Evolutionary conservation across 2,329 filamentous ascomycete species (phyloP).

Genomic region (Fusarium graminum): DNA sequence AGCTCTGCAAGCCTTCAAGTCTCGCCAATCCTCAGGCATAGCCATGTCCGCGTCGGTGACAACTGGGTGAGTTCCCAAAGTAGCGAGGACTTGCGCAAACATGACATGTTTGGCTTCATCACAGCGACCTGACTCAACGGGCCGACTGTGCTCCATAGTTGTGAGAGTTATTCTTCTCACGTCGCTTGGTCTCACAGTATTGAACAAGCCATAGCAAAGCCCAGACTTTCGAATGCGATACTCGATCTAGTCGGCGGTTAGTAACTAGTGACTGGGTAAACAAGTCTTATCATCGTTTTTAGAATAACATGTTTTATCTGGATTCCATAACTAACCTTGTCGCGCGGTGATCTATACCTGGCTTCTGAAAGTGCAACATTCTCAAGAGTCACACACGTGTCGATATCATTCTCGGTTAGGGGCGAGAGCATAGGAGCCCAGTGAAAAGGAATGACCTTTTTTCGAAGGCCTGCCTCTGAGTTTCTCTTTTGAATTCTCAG

Average conservation of each 20-base stretch:
- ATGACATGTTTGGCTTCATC: slow-evolving; percentile 65
- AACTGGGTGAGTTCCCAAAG: slow-evolving; percentile 71
- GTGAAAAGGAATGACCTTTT: slow-evolving; percentile 66
- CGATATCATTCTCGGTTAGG: slow-evolving; percentile 74
- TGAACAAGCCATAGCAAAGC: slow-evolving; percentile 84
- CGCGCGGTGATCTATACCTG: slow-evolving; percentile 63
- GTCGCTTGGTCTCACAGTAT: slow-evolving; percentile 67
- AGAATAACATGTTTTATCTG: neutral
- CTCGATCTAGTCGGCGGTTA: slow-evolving; percentile 47
- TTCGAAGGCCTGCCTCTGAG: slow-evolving; percentile 52
- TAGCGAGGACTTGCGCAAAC: slow-evolving; percentile 82
- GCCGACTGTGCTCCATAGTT: slow-evolving; percentile 63
- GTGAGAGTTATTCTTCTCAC: slow-evolving; percentile 62
- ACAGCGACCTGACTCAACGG: slow-evolving; percentile 65
- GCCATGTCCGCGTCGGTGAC: slow-evolving; percentile 85
- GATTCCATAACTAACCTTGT: slow-evolving; percentile 61
- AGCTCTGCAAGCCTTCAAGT: slow-evolving; percentile 56
- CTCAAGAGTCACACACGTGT: slow-evolving; percentile 69
- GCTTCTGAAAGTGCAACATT: slow-evolving; percentile 66
- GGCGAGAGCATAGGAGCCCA: slow-evolving; percentile 75
- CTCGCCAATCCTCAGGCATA: slow-evolving; percentile 75
- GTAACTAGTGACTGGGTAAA: neutral
- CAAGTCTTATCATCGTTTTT: neutral
- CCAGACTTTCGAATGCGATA: slow-evolving; percentile 57
- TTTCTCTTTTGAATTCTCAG: slow-evolving; percentile 55